Evolutionary conservation across 768 basidiomycete species (phyloP), one percentile per base, ranked within the genome.

Genomic region (Russula virescens): DNA sequence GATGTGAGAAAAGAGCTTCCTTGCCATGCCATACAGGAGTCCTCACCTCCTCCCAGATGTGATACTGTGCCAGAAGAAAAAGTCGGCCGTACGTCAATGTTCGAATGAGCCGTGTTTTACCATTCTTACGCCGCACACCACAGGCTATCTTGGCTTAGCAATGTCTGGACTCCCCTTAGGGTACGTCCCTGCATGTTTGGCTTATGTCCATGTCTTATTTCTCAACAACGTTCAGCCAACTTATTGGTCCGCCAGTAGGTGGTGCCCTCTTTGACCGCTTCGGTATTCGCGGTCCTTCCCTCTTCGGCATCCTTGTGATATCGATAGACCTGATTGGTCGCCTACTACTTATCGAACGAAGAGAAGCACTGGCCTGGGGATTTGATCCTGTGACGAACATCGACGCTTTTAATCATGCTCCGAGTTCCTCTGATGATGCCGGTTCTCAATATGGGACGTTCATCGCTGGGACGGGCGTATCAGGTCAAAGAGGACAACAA

Each of bases 111-210:
- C n/a, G 8, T 57, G 10, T 62, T 13, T 18, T 34, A 8, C 7
- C 23, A 31, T 31, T 48, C 31, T 34, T 5, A 43, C 31, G 9
- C 18, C 21, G 38, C n/a, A 42, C 38, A 38, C 38, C 13, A 11
- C 55, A 78, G 77, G 72, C 25, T 75, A 78, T 65, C 70, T 78
- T 26, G 78, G 78, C 3, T 52, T 77, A 1, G 77, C 75, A 0
- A 75, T 78, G 73, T 70, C 73, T 35, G 77, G 78, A 5, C 66
- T 76, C 46, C 72, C 76, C 1, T 60, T 78, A 9, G 78, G 78
- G 74, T 76, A 66, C 5, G 69, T 60, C 8, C 38, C 9, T 48
- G 14, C 4, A 3, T 43, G 18, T 34, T 31, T 42, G 35, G 19
- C 5, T 5, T 35, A 35, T 1, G 14, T 21, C 42, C 45, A 34